phyloP scores from a whole-genome alignment of 2,329 filamentous ascomycete species.

The Colletotrichum sp. region DNA sequence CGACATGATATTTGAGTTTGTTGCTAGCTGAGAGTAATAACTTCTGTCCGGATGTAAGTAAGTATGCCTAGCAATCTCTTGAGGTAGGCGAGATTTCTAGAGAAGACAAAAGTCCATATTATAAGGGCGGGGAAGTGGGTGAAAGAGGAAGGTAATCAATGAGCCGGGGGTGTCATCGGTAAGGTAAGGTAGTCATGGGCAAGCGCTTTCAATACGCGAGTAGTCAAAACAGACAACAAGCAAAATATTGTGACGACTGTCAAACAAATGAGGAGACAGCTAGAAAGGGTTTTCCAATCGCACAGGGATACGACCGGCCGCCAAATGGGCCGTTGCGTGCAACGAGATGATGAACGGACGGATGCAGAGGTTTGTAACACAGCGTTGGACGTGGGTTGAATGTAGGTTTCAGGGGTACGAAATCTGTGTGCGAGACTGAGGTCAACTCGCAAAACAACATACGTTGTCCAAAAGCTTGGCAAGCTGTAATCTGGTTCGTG shows the following conservation, averaged over 20 bases:
- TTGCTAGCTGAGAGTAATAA: neutral
- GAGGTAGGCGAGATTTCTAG: neutral
- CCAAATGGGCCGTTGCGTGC: neutral
- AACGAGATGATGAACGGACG: neutral
- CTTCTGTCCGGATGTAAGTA: neutral
- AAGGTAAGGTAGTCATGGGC: neutral
- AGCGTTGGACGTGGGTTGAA: neutral
- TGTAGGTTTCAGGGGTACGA: neutral
- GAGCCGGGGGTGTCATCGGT: neutral
- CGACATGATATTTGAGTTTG: slow-evolving; percentile 54
- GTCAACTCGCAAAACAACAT: neutral
- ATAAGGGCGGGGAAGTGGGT: neutral
- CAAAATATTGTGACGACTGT: neutral
- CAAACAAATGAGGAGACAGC: neutral
- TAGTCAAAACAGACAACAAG: neutral
- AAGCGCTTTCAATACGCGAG: neutral
- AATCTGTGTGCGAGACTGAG: neutral
- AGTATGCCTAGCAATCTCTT: neutral
- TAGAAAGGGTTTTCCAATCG: neutral
- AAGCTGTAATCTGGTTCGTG: neutral
- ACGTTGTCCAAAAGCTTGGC: neutral
- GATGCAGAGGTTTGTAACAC: neutral
- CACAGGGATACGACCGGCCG: neutral
- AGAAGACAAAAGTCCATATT: neutral
- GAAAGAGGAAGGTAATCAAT: neutral